Percentiles rank a stretch among this genome's conserved stretches.
These are phyloP conservation scores for Musa balbisiana DNA, from an alignment of 202 grass and related monocot species.

Conservation along the genomic window DNA sequence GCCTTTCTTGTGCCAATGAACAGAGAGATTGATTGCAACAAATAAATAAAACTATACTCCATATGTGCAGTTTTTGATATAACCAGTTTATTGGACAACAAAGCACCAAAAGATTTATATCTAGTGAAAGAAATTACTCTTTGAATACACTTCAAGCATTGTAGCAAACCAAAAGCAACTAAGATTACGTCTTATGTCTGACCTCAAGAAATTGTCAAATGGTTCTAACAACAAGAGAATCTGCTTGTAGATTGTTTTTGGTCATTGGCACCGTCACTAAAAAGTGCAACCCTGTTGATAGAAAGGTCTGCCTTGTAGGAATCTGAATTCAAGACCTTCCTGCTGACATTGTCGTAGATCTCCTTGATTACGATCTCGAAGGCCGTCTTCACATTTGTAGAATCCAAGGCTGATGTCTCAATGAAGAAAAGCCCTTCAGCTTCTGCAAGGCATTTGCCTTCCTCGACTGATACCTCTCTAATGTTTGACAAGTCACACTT, in stretches of 20 bases:
- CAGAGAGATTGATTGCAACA: no score
- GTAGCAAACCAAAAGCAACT: no score
- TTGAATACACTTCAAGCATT: no score
- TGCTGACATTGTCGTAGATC: slow-evolving; percentile 16
- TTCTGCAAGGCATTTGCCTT: slow-evolving; percentile 8
- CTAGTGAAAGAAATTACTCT: no score
- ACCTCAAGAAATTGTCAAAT: not conserved
- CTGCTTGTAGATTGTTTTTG: slow-evolving; percentile 7
- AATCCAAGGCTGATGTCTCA: slow-evolving; percentile 10
- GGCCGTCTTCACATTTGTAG: slow-evolving; percentile 5
- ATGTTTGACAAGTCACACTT: slow-evolving; percentile 13
- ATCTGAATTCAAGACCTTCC: slow-evolving; percentile 14
- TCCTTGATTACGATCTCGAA: slow-evolving; percentile 19
- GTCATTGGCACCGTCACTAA: not conserved
- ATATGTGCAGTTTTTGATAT: no score
- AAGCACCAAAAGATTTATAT: no score
- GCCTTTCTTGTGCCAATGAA: no score
- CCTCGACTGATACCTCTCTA: slow-evolving; percentile 10
- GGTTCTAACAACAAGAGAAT: slow-evolving; percentile 15
- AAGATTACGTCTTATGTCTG: no score
- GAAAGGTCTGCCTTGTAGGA: slow-evolving; percentile 17
- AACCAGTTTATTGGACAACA: no score
- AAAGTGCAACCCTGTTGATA: not conserved
- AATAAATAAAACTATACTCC: no score
- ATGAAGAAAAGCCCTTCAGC: slow-evolving; percentile 13